Base-by-base conservation (phyloP, 495 filamentous ascomycete genomes). In the Hamigera avellanea region DNA sequence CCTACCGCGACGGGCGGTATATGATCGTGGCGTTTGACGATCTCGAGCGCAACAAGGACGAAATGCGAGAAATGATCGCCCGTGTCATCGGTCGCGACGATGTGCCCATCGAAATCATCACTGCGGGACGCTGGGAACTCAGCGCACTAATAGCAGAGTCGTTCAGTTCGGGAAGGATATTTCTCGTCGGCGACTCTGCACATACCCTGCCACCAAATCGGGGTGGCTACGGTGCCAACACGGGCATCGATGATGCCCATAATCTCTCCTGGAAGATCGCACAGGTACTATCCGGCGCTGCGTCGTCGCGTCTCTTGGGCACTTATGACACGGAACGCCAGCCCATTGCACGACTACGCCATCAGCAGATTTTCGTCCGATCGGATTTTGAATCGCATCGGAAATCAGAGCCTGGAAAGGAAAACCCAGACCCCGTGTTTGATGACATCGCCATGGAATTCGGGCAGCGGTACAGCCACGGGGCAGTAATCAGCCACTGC, bases 301-400 rank as follows among this genome's bases (percentile, higher is more conserved):
- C 67, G 1, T 37, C 37, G 1, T 44, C 55, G 1, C 40, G 35
- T 2, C 39, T 78, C 6, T 54, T 78, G 6, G 52, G 68, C 8
- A 64, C 67, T 0, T 77, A 69, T 45, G 60, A 56, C 36, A 37
- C 37, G 2, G 73, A 78, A 44, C 55, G 74, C 4, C 61, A 69
- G 29, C 69, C 69, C 1, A 61, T 72, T 4, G 69, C 48, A 4
- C n/a, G 4, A 12, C 28, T 30, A 4, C 29, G 2, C 9, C 14
- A 26, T 12, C 1, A 21, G n/a, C 14, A 27, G 21, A 25, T 30
- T 12, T 30, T 30, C 28, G 28, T 12, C 6, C 28, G 28, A 15
- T 6, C 5, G n/a, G 28, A 30, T 12, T 30, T 6, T 12, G 6
- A 30, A 12, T 6, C 28, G 3, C 10, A n/a, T 6, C 5, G 4